Evolutionary conservation across 2,329 filamentous ascomycete genomes (phyloP), one percentile per base, ranked within the genome.

Genomic region (Pseudohalonectria lignicola): DNA sequence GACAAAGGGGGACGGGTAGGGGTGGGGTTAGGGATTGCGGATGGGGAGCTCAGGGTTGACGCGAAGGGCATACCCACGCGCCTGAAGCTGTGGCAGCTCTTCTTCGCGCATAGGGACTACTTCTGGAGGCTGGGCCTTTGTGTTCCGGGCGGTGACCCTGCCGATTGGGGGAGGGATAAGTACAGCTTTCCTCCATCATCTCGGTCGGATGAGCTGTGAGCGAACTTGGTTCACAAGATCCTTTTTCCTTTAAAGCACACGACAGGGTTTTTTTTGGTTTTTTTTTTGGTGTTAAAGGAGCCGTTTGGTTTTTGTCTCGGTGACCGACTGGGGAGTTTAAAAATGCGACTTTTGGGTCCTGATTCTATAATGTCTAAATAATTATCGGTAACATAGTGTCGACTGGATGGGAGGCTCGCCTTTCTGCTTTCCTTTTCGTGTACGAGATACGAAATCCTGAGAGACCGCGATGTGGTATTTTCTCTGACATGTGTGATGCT

Each of bases 51-150:
- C 42, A 58, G 70, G 13, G 67, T 81, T 1, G 77, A 79, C 12
- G 79, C 60, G 67, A 7, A 12, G 8, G 7, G 7, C 8, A 74
- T 64, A 58, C 79, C 50, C 53, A 71, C 47, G 51, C 57, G 73
- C 58, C 56, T 88, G 49, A 84, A 82, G 56, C 71, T 93, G n/a
- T 94, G 90, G 86, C 78, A 94, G 60, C 64, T 95, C 7, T 81
- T 96, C 53, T 94, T 93, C 58, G 84, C 88, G 1, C 92, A 98
- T 61, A 69, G 92, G 29, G 92, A 98, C 62, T 98, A 98, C 59
- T 96, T 98, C 60, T 94, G 86, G 85, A 72, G 92, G 40, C 59
- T 98, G 38, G 92, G 92, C 0, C 63, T 96, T 23, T 98, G 92
- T 61, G 67, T 95, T 2, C 88, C 90, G 0, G 82, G 82, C 11